Base-by-base conservation (phyloP, 2,329 filamentous ascomycete species). In the Cladorrhinum sp. region DNA sequence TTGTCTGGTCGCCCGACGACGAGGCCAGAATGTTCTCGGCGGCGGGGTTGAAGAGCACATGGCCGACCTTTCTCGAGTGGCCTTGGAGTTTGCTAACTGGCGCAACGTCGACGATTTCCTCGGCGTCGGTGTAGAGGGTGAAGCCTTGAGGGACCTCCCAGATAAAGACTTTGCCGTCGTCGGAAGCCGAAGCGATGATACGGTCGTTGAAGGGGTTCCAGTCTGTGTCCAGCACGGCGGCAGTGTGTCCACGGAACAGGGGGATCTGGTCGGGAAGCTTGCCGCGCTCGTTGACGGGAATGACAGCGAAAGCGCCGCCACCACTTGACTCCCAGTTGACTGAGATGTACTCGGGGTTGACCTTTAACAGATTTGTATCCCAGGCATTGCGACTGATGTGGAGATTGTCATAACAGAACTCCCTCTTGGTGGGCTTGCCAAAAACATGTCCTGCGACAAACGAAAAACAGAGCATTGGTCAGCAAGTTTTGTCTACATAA, bases 261-360 rank as follows among this genome's bases (percentile, higher is more conserved):
- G 95, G 95, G 69, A 99, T 90, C 72, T 91, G 88, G 74, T 98
- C 95, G 55, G 95, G 95, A 58, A 96, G 78, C 77, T 95, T 93
- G 66, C 95, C 95, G 70, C 85, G 88, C 82, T 99, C 94, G 68
- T 88, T 85, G 70, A 96, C 77, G 63, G 95, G 95, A 68, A 99
- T 92, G 69, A 99, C 94, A 59, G 95, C 95, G 73, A 99, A 98
- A 69, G 95, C 94, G 73, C 95, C 95, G 71, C 95, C 95, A 65
- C 95, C 95, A 74, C 92, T 91, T 42, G 95, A 84, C 78, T 99
- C 94, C 95, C 95, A 99, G 83, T 99, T 99, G 79, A 99, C 93
- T 5, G 95, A 89, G 69, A 99, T 84, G 76, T 95, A 98, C 76
- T 96, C 88, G 55, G 95, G 93, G 77, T 99, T 99, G 75, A 87